Base-by-base conservation (phyloP, 345 rosid species). In the Conringia planisiliqua region DNA sequence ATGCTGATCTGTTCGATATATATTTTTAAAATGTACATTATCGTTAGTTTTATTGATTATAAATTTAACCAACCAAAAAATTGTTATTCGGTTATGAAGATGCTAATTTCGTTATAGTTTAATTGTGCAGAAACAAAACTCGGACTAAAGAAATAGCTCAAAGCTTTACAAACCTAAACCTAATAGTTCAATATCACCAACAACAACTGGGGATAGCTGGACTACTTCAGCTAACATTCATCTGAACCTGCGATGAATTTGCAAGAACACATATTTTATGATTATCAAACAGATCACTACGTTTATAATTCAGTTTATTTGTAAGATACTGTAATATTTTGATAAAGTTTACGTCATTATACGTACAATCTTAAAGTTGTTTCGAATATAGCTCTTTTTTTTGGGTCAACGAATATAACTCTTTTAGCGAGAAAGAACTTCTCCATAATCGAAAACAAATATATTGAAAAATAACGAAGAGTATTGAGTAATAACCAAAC, bases 1-100 rank as follows among this genome's bases (percentile, higher is more conserved):
- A 70, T 77, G 80, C 66, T 77, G 67, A 77, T 63, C 76, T 70
- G 80, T 70, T 76, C 6, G 18, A 35, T 43, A 22, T 29, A 14
- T 0, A 8, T 22, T 62, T 12, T 13, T 0, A 26, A 40, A 24
- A 17, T 30, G 35, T 51, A 60, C 10, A 67, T 50, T 10, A 59
- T 50, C 50, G 30, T 67, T 51, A 42, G 32, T 63, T 55, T 52
- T 69, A 11, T 62, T 76, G 6, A 42, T 43, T 70, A 43, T 62
- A 44, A 43, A 44, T 18, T 76, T 30, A 55, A 77, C 71, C 71
- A 62, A 36, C 71, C 65, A 38, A 63, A 64, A 56, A 50, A 36
- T 56, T 56, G 54, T 77, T 63, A 46, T 63, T 55, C 51, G 12
- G 75, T 77, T 77, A 36, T 46, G 24, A 55, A 55, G 27, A 43